Evolutionary conservation across 495 filamentous ascomycete species (phyloP), one percentile per base, ranked within the genome.

Genomic region (Trichocladium antarcticum): DNA sequence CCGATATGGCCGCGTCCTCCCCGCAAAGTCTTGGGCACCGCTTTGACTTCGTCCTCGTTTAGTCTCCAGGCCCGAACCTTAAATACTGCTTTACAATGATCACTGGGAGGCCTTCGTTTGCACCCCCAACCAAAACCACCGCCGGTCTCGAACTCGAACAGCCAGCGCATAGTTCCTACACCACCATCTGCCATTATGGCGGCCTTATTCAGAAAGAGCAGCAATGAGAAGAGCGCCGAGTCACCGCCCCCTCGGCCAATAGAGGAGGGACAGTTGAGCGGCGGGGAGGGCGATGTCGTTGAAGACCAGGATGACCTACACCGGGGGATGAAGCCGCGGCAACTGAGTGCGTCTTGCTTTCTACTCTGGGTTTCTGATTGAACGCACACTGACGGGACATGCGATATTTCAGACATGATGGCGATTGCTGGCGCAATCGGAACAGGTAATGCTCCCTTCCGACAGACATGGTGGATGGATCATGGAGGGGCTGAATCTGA

Each of bases 391-490:
- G 6, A 43, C 6, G 24, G 6, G 6, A n/a, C 15, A 19, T 11
- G n/a, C 5, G n/a, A 36, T 10, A 15, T 11, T 17, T 21, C 29
- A 65, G 62, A 66, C 47, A 66, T 66, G 78, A 89, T 93, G 74
- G 87, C 86, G 4, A 87, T 93, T 55, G 86, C 87, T 22, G 84
- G 84, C 39, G 86, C 87, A 10, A 85, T 93, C 53, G 86, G 85
- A 51, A 87, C 84, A 28, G 83, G 58, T 56, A 47, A 46, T 8
- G 3, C 4, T 8, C 24, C 24, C 24, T 4, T 4, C 24, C 24
- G 24, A 27, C 24, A 3, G 8, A 8, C 24, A 8, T 3, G 24
- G 24, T 27, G 24, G 4, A 27, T 27, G 24, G 24, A 27, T n/a
- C n/a, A 27, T 3, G 24, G 4, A 27, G 24, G 24, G 8, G 24